Percentiles rank a stretch among this genome's conserved stretches.
These are phyloP conservation scores for Phytopythium helicoides DNA, from an alignment of 352 stramenopile species.

Conservation along the genomic window DNA sequence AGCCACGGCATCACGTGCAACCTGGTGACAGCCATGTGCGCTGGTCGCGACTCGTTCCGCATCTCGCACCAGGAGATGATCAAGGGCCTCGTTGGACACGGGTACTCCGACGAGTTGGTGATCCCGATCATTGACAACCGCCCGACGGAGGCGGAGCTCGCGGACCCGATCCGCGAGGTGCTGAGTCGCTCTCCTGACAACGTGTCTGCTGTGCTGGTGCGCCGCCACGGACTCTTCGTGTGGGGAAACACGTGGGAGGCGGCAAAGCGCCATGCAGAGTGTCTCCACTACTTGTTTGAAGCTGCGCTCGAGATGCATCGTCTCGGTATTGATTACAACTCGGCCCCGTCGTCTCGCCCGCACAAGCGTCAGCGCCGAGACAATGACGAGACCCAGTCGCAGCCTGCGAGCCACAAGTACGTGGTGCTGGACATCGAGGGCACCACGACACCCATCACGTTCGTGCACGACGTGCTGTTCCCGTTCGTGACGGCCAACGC, in stretches of 20 bases:
- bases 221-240: conserved; percentile 95
- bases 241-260: conserved; percentile 96
- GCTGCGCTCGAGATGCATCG: conserved; percentile 88
- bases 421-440: conserved; percentile 96
- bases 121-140: conserved; percentile 98
- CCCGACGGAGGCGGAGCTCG: conserved; percentile 90
- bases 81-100: conserved; percentile 93
- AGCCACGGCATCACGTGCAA: conserved; percentile 86
- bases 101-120: conserved; percentile 91
- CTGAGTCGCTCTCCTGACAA: conserved; percentile 86
- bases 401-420: conserved; percentile 74
- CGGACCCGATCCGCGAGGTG: conserved; percentile 82
- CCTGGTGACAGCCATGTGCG: conserved; percentile 89
- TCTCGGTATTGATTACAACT: conserved; percentile 74
- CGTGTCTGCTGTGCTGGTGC: conserved; percentile 92
- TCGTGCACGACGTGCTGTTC: conserved; percentile 95
- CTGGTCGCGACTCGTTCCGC: conserved; percentile 75
- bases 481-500: conserved; percentile 81
- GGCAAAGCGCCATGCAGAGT: conserved; percentile 96
- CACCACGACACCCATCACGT: conserved; percentile 95
- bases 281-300: conserved; percentile 96
- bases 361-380: conserved; percentile 35
- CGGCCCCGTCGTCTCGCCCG: conserved; percentile 48
- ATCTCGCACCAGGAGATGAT: conserved; percentile 98
- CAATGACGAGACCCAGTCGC: conserved; percentile 5